Percentiles rank a stretch among this genome's conserved stretches.
Conservation (phyloP, 169 alveolate genomes). For the Cryptosporidium andersoni region DNA sequence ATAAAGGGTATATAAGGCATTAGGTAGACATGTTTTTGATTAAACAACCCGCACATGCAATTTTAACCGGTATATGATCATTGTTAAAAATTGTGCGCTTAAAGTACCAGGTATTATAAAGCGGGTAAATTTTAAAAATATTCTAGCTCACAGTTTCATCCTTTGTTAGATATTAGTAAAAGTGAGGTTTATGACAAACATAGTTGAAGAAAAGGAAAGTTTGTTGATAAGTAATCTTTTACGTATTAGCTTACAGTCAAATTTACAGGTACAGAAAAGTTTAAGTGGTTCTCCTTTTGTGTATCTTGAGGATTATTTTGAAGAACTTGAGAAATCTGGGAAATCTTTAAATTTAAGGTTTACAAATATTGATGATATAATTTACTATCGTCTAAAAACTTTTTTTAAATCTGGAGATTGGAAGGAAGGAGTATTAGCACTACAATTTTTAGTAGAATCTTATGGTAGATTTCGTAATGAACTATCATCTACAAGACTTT, state of each 20-base stretch:
- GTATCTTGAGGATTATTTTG: slow-evolving; percentile 4
- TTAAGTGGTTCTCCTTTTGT: not conserved
- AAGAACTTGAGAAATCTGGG: slow-evolving; percentile 6
- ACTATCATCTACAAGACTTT: not conserved
- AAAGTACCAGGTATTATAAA: no score
- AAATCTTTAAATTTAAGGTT: slow-evolving; percentile 4
- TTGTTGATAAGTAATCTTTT: slow-evolving; percentile 28
- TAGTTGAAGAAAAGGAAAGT: slow-evolving; percentile 30
- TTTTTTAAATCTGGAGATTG: slow-evolving; percentile 5
- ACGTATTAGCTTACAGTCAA: slow-evolving; percentile 3
- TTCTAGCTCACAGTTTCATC: no score
- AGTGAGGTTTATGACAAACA: not conserved
- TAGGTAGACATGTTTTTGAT: no score
- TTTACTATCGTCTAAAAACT: slow-evolving; percentile 19
- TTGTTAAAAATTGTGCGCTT: no score
- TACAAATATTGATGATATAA: slow-evolving; percentile 31
- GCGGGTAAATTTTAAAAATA: no score
- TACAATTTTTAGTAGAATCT: slow-evolving; percentile 34
- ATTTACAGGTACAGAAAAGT: not conserved
- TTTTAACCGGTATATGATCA: no score
- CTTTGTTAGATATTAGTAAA: no score
- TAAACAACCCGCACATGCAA: no score
- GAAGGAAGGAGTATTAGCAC: slow-evolving; percentile 17
- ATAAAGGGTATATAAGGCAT: no score
- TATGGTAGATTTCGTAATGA: slow-evolving; percentile 43